These are phyloP conservation scores for Geotrichum restrictum DNA, from an alignment of 1,139 yeast species.

Conservation along the genomic window DNA sequence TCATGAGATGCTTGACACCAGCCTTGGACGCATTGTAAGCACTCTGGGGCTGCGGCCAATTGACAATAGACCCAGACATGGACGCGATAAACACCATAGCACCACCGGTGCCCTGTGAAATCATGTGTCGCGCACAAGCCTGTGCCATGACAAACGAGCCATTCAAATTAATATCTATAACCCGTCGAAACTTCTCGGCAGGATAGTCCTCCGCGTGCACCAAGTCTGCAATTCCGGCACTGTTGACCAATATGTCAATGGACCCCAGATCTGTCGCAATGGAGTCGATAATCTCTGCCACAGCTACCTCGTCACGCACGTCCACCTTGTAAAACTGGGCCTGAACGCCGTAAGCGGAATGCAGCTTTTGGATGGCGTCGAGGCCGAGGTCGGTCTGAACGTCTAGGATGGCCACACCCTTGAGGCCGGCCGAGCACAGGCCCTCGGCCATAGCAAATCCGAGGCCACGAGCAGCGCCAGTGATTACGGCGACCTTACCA, in stretches of 20 bases:
- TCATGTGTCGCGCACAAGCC: slow-evolving; percentile 71
- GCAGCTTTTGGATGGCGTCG: slow-evolving; percentile 52
- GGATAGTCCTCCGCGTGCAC: slow-evolving; percentile 81
- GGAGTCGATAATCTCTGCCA: slow-evolving; percentile 49
- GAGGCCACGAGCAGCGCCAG: slow-evolving; percentile 71
- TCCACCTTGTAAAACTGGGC: slow-evolving; percentile 63
- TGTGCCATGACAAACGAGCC: slow-evolving; percentile 72
- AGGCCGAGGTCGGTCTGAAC: slow-evolving; percentile 44
- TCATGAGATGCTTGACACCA: slow-evolving; percentile 54
- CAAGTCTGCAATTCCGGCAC: slow-evolving; percentile 79
- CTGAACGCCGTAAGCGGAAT: slow-evolving; percentile 56
- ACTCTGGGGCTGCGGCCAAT: slow-evolving; percentile 62
- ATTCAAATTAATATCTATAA: slow-evolving; percentile 70
- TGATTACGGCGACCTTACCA: slow-evolving; percentile 62
- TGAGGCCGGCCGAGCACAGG: slow-evolving; percentile 63
- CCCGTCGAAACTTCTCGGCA: slow-evolving; percentile 65
- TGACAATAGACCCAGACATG: slow-evolving; percentile 63
- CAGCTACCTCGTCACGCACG: slow-evolving; percentile 53
- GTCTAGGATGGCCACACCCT: slow-evolving; percentile 54
- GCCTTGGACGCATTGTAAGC: slow-evolving; percentile 60
- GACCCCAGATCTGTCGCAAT: slow-evolving; percentile 58
- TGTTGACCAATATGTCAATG: slow-evolving; percentile 62
- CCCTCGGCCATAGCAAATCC: slow-evolving; percentile 65
- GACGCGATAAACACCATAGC: slow-evolving; percentile 59
- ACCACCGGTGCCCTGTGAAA: slow-evolving; percentile 48